A percentile compares a stretch with the other conserved stretches of the same genome.
Conservation (phyloP, 345 rosid genomes). For the Heritiera littoralis region DNA sequence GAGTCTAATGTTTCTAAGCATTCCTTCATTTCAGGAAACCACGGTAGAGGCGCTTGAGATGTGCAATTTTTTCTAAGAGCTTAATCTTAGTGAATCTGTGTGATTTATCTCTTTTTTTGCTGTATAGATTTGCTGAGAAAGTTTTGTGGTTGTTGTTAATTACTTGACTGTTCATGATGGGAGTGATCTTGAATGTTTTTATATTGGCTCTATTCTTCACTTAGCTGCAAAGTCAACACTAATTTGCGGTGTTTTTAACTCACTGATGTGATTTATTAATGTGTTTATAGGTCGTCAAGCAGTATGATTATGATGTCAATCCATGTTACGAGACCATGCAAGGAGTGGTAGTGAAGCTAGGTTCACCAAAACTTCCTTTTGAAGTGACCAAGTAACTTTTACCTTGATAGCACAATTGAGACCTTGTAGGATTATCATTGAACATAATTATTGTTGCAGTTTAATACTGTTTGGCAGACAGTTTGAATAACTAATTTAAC, state of each 20-base stretch:
- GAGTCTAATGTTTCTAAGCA: neutral
- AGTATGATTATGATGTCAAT: neutral
- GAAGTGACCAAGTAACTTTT: neutral
- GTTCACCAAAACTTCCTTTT: neutral
- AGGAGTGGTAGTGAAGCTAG: neutral
- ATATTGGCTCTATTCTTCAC: neutral
- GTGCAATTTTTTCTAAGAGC: neutral
- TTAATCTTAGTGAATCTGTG: neutral
- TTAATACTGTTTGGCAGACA: neutral
- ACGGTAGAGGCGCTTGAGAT: neutral
- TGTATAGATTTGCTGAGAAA: neutral
- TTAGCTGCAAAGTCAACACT: neutral
- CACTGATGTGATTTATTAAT: neutral
- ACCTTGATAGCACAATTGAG: neutral
- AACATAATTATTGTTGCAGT: neutral
- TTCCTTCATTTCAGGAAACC: neutral
- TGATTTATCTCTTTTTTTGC: neutral
- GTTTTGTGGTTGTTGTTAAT: neutral
- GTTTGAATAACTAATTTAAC: neutral
- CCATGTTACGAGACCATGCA: neutral
- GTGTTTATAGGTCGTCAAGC: slow-evolving; percentile 20
- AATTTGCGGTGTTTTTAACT: neutral
- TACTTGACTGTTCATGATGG: neutral
- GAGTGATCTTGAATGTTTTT: neutral
- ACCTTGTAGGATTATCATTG: neutral